These are phyloP conservation scores for Oxyria digyna DNA, from an alignment of 148 eudicot genomes.

Conservation along the genomic window DNA sequence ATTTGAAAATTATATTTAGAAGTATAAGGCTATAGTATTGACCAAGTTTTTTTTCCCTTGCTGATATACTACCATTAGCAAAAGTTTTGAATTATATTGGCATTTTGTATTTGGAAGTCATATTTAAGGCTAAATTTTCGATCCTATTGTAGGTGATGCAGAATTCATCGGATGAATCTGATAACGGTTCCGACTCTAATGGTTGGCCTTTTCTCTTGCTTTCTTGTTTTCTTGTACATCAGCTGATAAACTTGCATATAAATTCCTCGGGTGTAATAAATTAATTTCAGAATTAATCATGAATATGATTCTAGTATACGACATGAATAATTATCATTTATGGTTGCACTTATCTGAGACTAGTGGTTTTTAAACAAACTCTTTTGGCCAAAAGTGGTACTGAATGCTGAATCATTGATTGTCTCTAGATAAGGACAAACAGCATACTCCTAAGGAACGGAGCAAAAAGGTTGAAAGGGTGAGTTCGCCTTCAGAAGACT, in stretches of 20 bases:
- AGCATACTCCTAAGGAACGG: neutral
- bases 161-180: constrained; percentile 4
- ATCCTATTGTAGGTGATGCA: neutral
- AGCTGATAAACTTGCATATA: neutral
- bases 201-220: constrained; percentile 7
- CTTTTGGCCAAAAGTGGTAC: neutral
- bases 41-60: constrained; percentile 26
- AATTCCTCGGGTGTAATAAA: neutral
- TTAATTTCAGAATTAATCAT: neutral
- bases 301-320: neutral
- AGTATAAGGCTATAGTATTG: no score
- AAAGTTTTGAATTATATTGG: neutral
- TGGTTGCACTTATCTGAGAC: neutral
- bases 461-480: constrained; percentile 4
- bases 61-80: neutral
- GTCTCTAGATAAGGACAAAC: neutral
- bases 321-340: neutral
- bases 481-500: neutral
- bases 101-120: neutral
- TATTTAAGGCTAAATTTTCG: neutral
- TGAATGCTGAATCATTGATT: neutral
- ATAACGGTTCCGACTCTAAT: neutral
- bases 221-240: neutral
- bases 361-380: neutral
- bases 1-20: neutral